These are phyloP conservation scores for Globisporangium sylvaticum DNA, from an alignment of 352 stramenopile genomes.

Conservation along the genomic window DNA sequence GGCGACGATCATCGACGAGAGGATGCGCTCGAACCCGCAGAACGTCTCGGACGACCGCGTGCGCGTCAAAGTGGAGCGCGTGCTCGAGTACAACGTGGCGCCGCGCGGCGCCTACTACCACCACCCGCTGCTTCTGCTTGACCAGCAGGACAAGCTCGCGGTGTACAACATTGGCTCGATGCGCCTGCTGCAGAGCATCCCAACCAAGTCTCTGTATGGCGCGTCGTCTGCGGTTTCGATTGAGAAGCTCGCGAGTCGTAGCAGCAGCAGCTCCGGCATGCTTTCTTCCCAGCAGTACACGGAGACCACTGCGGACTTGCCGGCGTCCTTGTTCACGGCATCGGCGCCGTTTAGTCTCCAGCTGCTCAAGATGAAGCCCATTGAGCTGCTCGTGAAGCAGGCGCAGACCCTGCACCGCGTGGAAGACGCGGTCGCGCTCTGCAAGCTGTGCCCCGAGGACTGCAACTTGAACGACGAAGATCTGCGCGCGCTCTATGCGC, in stretches of 20 bases:
- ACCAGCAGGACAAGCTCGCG: constrained; percentile 45
- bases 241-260: constrained; percentile 6
- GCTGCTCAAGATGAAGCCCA: constrained; percentile 46
- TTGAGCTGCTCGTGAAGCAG: constrained; percentile 48
- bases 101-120: constrained; percentile 49
- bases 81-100: constrained; percentile 42
- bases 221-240: constrained; percentile 27
- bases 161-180: constrained; percentile 69
- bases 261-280: background rate
- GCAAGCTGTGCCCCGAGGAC: constrained; percentile 65
- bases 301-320: constrained; percentile 9
- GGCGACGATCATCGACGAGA: constrained; percentile 12
- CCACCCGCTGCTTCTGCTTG: constrained; percentile 66
- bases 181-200: constrained; percentile 44
- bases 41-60: constrained; percentile 39
- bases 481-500: constrained; percentile 41
- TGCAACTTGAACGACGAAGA: constrained; percentile 52
- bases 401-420: constrained; percentile 31
- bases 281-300: background rate
- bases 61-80: constrained; percentile 41
- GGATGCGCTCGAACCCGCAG: constrained; percentile 21
- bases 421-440: constrained; percentile 61
- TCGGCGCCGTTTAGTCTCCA: constrained; percentile 44
- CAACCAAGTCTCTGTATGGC: constrained; percentile 47
- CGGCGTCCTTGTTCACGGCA: constrained; percentile 38